Conservation (phyloP, 1,139 yeast species). For the Candida sp. region DNA sequence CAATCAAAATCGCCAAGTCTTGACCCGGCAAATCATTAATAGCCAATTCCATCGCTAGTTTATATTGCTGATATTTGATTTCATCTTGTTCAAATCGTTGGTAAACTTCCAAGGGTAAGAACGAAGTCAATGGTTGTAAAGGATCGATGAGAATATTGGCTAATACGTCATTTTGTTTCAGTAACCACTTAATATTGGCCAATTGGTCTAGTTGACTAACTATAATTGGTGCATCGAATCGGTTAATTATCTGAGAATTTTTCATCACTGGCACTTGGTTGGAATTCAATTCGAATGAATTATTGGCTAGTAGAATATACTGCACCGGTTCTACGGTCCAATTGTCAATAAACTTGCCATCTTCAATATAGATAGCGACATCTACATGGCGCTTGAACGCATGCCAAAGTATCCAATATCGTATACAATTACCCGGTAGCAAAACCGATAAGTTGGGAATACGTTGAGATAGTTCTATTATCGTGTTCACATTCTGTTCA, state of each 20-base stretch:
- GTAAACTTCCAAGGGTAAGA: slow-evolving; percentile 60
- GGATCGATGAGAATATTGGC: slow-evolving; percentile 37
- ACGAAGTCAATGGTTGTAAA: slow-evolving; percentile 62
- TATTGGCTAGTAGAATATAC: not conserved
- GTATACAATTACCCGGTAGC: not conserved
- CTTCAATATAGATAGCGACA: not conserved
- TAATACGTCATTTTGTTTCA: slow-evolving; percentile 1
- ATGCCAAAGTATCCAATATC: not conserved
- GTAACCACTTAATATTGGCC: not conserved
- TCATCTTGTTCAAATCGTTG: slow-evolving; percentile 67
- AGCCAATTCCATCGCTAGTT: slow-evolving; percentile 61
- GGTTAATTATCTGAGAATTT: not conserved
- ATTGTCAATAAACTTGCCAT: not conserved
- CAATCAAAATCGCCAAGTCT: slow-evolving; percentile 43
- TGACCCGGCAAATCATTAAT: slow-evolving; percentile 22
- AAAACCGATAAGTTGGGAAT: slow-evolving; percentile 1
- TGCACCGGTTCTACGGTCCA: slow-evolving; percentile 2
- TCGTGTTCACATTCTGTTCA: not conserved
- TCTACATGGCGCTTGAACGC: not conserved
- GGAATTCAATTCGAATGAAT: not conserved
- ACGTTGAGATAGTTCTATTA: not conserved
- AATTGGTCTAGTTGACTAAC: not conserved
- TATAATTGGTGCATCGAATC: not conserved
- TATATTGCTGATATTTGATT: slow-evolving; percentile 66
- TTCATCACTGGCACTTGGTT: not conserved